phyloP scores from a whole-genome alignment of 768 basidiomycete genomes.

The Austroboletus festivus region DNA sequence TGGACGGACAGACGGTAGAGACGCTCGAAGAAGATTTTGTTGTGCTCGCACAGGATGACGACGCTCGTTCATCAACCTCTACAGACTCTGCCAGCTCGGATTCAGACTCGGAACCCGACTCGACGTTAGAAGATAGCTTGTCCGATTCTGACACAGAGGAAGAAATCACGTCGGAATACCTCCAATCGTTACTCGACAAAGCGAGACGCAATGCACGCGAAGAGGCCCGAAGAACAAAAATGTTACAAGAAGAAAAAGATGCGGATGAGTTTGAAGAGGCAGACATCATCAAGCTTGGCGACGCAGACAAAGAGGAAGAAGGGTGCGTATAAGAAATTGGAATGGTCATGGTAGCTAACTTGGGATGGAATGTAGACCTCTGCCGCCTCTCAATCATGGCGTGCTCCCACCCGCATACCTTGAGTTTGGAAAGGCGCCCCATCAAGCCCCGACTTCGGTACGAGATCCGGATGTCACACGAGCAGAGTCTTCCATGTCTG shows the following conservation, averaged over 20 bases:
- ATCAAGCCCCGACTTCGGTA: slow-evolving; percentile 44
- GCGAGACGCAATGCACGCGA: slow-evolving; percentile 52
- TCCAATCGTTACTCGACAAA: slow-evolving; percentile 60
- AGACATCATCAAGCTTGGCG: slow-evolving; percentile 48
- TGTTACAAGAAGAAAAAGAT: slow-evolving; percentile 24
- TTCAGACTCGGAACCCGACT: slow-evolving; percentile 35
- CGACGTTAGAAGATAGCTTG: slow-evolving; percentile 30
- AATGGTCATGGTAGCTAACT: background rate
- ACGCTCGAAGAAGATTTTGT: no score
- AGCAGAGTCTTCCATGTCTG: slow-evolving; percentile 44
- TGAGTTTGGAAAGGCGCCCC: slow-evolving; percentile 42
- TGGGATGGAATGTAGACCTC: slow-evolving; percentile 36
- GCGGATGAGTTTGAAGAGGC: slow-evolving; percentile 44
- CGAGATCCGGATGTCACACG: slow-evolving; percentile 62
- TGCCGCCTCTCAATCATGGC: slow-evolving; percentile 68
- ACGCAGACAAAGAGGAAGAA: slow-evolving; percentile 31
- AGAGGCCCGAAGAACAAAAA: slow-evolving; percentile 22
- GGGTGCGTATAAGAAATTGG: slow-evolving; percentile 30
- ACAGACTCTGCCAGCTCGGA: slow-evolving; percentile 7
- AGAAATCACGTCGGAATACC: slow-evolving; percentile 55
- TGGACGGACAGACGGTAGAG: slow-evolving; percentile 4
- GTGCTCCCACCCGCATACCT: slow-evolving; percentile 64
- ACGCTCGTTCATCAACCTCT: background rate
- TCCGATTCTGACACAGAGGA: slow-evolving; percentile 37
- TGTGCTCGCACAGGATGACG: slow-evolving; percentile 2